Evolutionary conservation across 2,329 filamentous ascomycete genomes (phyloP).

Genomic region (Neurospora sp.): DNA sequence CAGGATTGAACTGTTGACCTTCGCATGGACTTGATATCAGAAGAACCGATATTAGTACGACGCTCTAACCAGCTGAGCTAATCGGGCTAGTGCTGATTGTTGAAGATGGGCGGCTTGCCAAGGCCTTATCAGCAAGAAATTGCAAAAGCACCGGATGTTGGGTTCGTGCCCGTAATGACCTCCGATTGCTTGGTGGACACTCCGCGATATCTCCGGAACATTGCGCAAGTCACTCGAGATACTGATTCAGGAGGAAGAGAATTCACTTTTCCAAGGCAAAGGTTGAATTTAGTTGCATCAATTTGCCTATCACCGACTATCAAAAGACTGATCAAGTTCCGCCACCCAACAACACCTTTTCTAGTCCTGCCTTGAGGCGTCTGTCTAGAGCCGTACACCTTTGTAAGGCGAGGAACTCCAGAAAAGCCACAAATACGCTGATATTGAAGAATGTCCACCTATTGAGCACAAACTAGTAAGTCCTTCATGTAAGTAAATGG

Average conservation of each 20-base stretch:
- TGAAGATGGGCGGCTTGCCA: fast-evolving
- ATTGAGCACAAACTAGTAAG: too few species aligned
- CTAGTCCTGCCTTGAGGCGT: neutral
- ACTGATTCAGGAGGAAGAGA: too few species aligned
- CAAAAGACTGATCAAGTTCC: neutral
- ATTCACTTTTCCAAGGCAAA: too few species aligned
- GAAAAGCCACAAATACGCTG: neutral
- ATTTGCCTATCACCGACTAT: too few species aligned
- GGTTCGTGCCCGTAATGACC: neutral
- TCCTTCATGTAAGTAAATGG: too few species aligned
- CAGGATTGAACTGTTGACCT: neutral
- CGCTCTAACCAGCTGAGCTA: neutral
- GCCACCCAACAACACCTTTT: neutral
- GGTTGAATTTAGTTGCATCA: neutral
- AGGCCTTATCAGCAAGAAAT: neutral
- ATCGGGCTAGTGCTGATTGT: neutral
- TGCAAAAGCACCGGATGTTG: neutral
- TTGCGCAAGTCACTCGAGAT: neutral
- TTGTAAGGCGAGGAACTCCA: neutral
- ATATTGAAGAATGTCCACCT: too few species aligned
- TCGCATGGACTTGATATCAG: too few species aligned
- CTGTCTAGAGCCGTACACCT: neutral
- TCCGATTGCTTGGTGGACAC: neutral
- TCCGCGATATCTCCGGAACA: neutral
- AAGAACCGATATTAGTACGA: too few species aligned